phyloP scores from a whole-genome alignment of 331 rosid species.

The Erythrophleum ivorense region DNA sequence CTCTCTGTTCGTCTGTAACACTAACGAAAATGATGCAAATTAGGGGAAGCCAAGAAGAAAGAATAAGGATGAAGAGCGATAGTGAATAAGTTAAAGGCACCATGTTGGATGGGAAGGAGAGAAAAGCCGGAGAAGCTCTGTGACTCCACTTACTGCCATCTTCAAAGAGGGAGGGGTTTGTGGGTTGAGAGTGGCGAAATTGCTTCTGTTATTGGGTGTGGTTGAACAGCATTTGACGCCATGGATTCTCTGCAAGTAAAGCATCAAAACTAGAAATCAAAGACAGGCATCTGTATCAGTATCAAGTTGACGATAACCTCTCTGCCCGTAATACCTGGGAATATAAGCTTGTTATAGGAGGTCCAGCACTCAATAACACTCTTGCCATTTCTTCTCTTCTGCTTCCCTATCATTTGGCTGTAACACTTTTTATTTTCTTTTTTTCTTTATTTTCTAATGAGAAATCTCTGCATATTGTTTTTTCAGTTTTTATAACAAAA shows the following conservation, averaged over 20 bases:
- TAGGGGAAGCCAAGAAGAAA: background rate
- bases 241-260: conserved; percentile 35
- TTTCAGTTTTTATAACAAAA: background rate
- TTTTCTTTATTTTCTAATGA: background rate
- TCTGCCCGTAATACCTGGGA: background rate
- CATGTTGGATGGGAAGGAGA: conserved; percentile 53
- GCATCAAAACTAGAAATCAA: background rate
- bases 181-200: conserved; percentile 20
- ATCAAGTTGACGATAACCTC: background rate
- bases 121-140: conserved; percentile 73
- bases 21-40: conserved; percentile 37
- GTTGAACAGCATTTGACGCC: conserved; percentile 46
- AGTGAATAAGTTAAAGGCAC: conserved; percentile 23
- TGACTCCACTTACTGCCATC: conserved; percentile 70
- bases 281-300: background rate
- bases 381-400: background rate
- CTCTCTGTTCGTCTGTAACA: conserved; percentile 37
- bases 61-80: background rate
- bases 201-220: conserved; percentile 32
- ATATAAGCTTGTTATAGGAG: background rate
- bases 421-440: background rate
- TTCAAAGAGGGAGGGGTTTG: conserved; percentile 60
- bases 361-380: background rate
- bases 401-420: background rate
- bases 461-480: background rate